Percentiles rank a stretch among this genome's conserved stretches.
Conservation (phyloP, 768 basidiomycete genomes). For the Boletus rufocinnamomeus region DNA sequence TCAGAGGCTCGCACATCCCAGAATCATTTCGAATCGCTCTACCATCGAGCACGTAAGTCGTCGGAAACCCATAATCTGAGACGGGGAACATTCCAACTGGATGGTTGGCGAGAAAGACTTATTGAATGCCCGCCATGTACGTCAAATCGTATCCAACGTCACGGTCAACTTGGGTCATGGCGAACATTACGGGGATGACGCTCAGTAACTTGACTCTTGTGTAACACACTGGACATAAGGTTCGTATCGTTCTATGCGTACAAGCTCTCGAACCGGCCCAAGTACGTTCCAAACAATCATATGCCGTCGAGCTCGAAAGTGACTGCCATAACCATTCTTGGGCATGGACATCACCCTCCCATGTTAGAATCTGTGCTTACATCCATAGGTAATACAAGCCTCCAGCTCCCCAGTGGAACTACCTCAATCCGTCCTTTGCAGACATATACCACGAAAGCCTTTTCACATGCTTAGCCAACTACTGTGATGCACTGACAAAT, state of each 20-base stretch:
- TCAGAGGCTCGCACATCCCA: background rate
- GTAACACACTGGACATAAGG: background rate
- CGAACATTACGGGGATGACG: background rate
- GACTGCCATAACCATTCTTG: background rate
- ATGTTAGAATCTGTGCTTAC: background rate
- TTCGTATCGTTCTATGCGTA: background rate
- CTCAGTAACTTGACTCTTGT: background rate
- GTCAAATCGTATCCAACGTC: background rate
- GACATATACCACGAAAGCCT: too few species aligned
- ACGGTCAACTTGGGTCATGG: background rate
- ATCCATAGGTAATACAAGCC: too few species aligned
- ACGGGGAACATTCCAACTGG: background rate
- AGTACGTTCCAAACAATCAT: background rate
- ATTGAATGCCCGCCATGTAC: background rate
- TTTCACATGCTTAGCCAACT: too few species aligned
- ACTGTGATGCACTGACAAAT: background rate
- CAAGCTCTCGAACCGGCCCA: background rate
- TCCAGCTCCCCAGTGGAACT: too few species aligned
- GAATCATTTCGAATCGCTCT: background rate
- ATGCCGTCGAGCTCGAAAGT: background rate
- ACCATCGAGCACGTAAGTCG: background rate
- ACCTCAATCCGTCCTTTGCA: too few species aligned
- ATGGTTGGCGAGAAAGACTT: background rate
- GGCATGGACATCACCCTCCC: background rate
- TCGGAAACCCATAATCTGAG: background rate